These are phyloP conservation scores for Blastomyces emzantsi DNA, from an alignment of 2,329 filamentous ascomycete genomes.

Conservation along the genomic window DNA sequence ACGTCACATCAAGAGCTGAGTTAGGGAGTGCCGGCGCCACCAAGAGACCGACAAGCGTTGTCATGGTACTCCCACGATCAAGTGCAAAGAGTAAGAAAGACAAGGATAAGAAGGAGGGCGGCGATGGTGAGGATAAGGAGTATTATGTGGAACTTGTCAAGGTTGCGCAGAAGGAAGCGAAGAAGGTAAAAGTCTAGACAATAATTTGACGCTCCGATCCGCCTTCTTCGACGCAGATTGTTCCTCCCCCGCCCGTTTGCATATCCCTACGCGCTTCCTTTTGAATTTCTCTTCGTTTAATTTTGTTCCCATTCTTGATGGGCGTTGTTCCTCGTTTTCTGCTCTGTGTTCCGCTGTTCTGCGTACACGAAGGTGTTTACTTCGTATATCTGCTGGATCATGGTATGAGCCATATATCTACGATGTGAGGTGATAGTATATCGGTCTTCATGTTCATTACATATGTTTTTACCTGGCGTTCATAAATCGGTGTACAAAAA, in stretches of 20 bases:
- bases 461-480: slow-evolving; percentile 6
- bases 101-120: slow-evolving; percentile 35
- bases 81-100: slow-evolving; percentile 44
- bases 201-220: not conserved
- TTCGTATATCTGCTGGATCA: not conserved
- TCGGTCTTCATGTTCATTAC: not conserved
- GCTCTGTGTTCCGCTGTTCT: not conserved
- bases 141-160: slow-evolving; percentile 52
- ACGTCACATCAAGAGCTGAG: slow-evolving; percentile 84
- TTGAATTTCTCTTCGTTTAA: not conserved
- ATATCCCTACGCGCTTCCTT: not conserved
- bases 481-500: slow-evolving; percentile 8
- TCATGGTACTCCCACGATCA: slow-evolving; percentile 61
- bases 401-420: not conserved
- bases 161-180: slow-evolving; percentile 50
- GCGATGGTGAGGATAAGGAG: slow-evolving; percentile 38
- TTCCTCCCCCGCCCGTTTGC: not conserved
- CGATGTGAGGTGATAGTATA: not conserved
- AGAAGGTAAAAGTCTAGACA: slow-evolving; percentile 45
- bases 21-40: slow-evolving; percentile 88
- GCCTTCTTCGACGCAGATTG: not conserved
- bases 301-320: not conserved
- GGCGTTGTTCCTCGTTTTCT: not conserved
- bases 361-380: not conserved
- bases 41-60: slow-evolving; percentile 92